These are phyloP conservation scores for Aechmea fasciata DNA, from an alignment of 176 grass and related monocot genomes.

Conservation along the genomic window DNA sequence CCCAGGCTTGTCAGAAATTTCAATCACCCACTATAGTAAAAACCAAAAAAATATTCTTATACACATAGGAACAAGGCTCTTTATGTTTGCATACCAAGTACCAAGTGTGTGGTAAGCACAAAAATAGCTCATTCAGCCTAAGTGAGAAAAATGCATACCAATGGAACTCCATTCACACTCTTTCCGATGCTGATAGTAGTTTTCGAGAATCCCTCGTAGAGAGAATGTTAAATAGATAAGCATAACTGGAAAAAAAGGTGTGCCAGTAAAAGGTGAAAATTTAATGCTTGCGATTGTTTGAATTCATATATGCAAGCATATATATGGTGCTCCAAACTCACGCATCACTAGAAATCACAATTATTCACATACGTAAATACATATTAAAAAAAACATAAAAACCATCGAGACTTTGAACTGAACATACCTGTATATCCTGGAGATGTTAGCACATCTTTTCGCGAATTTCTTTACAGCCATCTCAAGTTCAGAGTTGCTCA, in stretches of 20 bases:
- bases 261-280: neutral
- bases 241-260: conserved; percentile 25
- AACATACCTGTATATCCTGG: conserved; percentile 82
- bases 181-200: conserved; percentile 85
- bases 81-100: neutral
- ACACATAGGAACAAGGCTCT: conserved; percentile 1
- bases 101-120: conserved; percentile 1
- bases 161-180: conserved; percentile 68
- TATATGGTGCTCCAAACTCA: too few species aligned
- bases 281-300: neutral
- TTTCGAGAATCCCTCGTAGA: conserved; percentile 88
- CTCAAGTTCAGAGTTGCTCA: conserved; percentile 69
- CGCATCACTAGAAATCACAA: conserved; percentile 11
- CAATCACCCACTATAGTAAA: conserved; percentile 70
- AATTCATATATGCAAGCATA: neutral
- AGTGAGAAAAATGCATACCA: conserved; percentile 46
- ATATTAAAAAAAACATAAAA: neutral
- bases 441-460: conserved; percentile 61
- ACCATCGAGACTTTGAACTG: conserved; percentile 16
- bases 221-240: conserved; percentile 63
- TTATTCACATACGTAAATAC: conserved; percentile 2
- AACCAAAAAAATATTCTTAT: conserved; percentile 17
- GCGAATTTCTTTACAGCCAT: conserved; percentile 40
- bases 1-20: conserved; percentile 93
- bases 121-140: neutral